Base-by-base conservation (phyloP, 2,329 filamentous ascomycete genomes). In the Xylariomycetidae sp. region DNA sequence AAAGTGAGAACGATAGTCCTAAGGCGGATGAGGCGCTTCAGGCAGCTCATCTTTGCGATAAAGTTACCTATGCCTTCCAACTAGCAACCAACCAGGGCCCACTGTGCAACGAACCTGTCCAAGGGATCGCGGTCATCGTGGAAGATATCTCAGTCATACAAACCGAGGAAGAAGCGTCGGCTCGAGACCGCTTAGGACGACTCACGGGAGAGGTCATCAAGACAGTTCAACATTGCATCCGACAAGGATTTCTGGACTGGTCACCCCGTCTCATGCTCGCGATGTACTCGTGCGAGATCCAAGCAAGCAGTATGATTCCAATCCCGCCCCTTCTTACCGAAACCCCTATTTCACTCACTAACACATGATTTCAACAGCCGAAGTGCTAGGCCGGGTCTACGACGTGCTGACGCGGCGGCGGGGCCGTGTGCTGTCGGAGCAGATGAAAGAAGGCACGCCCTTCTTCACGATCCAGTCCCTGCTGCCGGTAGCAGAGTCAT, bases 261-360 rank as follows among this genome's bases (percentile, higher is more conserved):
- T 90, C 84, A 25, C 86, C 92, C 0, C 81, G 92, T n/a, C 77
- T 98, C 47, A 79, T 97, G 66, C 78, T 98, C 27, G 92, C 92
- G 32, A 97, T 97, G 88, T 98, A 98, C 67, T 88, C 80, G 35
- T 95, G 90, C 58, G 92, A 97, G 58, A 97, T 98, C 52, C 92
- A 97, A 72, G 88, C 90, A 18, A 89, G 86, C 15, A 90, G 79
- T 83, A 70, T 58, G 77, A 64, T 9, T 17, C 20, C 20, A 23
- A 23, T 8, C 20, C 20, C n/a, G 20, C 8, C 20, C 20, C 10
- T 18, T 18, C 14, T n/a, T n/a, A n/a, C n/a, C n/a, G n/a, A n/a
- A n/a, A n/a, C n/a, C n/a, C n/a, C n/a, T n/a, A n/a, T n/a, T n/a
- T n/a, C n/a, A 23, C 20, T 23, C 8, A 23, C 20, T n/a, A 23